Evolutionary conservation across 1,139 yeast species (phyloP).

Genomic region (Pneumocystis sp.): DNA sequence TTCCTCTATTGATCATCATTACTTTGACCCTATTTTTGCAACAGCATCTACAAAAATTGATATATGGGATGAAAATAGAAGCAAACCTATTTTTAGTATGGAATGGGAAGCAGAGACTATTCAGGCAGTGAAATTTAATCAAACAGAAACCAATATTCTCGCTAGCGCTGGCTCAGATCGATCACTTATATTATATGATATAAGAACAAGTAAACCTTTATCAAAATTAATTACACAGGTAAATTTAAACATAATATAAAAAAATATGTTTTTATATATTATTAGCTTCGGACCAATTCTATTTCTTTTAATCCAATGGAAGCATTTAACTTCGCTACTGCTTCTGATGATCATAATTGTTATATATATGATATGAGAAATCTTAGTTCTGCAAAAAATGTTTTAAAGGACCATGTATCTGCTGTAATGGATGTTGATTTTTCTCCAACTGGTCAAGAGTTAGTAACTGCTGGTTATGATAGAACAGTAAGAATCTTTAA

Average conservation of each 20-base stretch:
- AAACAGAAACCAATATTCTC: constrained; percentile 73
- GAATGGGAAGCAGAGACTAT: constrained; percentile 96
- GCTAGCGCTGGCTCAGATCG: constrained; percentile 92
- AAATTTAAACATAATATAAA: neutral
- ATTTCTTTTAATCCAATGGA: constrained; percentile 97
- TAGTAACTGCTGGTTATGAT: constrained; percentile 92
- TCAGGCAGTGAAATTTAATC: constrained; percentile 68
- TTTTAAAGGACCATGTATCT: constrained; percentile 89
- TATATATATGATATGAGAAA: constrained; percentile 96
- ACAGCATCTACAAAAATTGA: constrained; percentile 87
- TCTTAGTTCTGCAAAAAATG: constrained; percentile 59
- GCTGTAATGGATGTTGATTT: constrained; percentile 92
- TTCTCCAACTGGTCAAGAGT: constrained; percentile 91
- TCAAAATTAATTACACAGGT: constrained; percentile 62
- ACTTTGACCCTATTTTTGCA: constrained; percentile 56
- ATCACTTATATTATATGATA: constrained; percentile 76
- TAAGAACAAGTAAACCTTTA: constrained; percentile 82
- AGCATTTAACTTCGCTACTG: constrained; percentile 84
- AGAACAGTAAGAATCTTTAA: constrained; percentile 74
- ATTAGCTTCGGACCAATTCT: constrained; percentile 62
- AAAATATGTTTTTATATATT: neutral
- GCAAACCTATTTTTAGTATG: constrained; percentile 58
- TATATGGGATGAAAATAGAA: constrained; percentile 75
- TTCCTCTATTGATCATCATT: constrained; percentile 75
- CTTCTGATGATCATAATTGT: constrained; percentile 86